phyloP scores from a whole-genome alignment of 2,329 filamentous ascomycete genomes.

The Pyrenophora seminiperda region DNA sequence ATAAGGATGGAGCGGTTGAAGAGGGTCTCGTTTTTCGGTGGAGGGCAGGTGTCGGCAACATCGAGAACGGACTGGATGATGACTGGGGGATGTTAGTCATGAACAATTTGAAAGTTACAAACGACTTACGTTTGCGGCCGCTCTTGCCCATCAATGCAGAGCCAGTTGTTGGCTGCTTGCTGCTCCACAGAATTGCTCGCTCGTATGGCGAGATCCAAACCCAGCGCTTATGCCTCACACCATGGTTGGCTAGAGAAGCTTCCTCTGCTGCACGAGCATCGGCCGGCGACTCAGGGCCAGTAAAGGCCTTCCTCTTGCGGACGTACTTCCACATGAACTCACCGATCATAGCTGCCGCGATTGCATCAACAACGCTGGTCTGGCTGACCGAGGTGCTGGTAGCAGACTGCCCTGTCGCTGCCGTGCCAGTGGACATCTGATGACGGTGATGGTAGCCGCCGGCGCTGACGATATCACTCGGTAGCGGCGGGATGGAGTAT shows the following conservation, averaged over 20 bases:
- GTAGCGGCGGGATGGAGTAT: slow-evolving; percentile 72
- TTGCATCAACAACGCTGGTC: slow-evolving; percentile 88
- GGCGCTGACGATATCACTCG: slow-evolving; percentile 68
- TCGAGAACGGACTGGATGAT: slow-evolving; percentile 95
- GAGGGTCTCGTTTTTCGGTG: slow-evolving; percentile 72
- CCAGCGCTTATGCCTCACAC: slow-evolving; percentile 88
- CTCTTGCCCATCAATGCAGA: slow-evolving; percentile 90
- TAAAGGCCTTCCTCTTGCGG: slow-evolving; percentile 86
- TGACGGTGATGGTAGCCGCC: slow-evolving; percentile 55
- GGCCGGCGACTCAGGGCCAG: slow-evolving; percentile 64
- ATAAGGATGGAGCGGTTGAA: slow-evolving; percentile 97
- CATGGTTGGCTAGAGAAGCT: slow-evolving; percentile 68
- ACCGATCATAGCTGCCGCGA: slow-evolving; percentile 97
- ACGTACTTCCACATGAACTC: slow-evolving; percentile 97
- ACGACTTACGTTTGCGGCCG: slow-evolving; percentile 83
- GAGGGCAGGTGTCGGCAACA: slow-evolving; percentile 89
- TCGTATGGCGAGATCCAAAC: slow-evolving; percentile 99
- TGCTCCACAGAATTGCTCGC: slow-evolving; percentile 95
- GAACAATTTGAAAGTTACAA: background rate
- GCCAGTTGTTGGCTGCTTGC: slow-evolving; percentile 90
- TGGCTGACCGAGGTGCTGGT: slow-evolving; percentile 66
- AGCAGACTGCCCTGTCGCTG: slow-evolving; percentile 62
- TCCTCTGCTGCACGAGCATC: slow-evolving; percentile 60
- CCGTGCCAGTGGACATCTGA: slow-evolving; percentile 66
- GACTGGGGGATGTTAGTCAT: slow-evolving; percentile 60